Conservation (phyloP, 2,329 filamentous ascomycete species). For the Apiospora saccharicola region DNA sequence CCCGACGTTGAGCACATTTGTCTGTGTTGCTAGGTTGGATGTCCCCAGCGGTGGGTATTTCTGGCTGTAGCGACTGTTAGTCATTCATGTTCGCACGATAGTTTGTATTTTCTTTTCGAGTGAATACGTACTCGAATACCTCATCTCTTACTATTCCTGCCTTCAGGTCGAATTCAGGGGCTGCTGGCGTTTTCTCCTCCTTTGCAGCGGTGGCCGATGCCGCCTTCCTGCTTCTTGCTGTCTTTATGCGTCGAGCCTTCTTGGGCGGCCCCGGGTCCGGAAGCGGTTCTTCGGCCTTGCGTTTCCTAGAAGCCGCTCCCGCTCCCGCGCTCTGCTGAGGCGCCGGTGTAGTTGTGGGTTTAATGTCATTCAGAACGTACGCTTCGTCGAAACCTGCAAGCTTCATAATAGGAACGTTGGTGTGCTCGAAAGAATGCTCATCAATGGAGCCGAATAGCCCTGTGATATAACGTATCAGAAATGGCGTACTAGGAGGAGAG, state of each 20-base stretch:
- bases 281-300: too few relatives aligned
- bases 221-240: too few relatives aligned
- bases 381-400: not conserved
- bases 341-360: not conserved
- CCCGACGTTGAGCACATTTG: not conserved
- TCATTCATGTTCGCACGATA: not conserved
- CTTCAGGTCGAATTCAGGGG: not conserved
- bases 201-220: too few relatives aligned
- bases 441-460: not conserved
- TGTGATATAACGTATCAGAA: not conserved
- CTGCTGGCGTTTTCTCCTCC: too few relatives aligned
- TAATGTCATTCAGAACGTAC: not conserved
- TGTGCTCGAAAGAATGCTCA: not conserved
- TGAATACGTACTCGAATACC: not conserved
- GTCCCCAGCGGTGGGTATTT: not conserved
- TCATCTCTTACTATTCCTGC: not conserved
- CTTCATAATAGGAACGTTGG: not conserved
- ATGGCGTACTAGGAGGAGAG: not conserved
- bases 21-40: not conserved
- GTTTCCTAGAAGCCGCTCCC: too few relatives aligned
- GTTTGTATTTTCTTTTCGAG: not conserved
- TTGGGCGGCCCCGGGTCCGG: too few relatives aligned
- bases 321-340: too few relatives aligned
- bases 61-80: not conserved
- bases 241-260: too few relatives aligned